A percentile compares a stretch with the other conserved stretches of the same genome.
Evolutionary conservation across 352 stramenopile genomes (phyloP).

Genomic region (Phytophthora macrochlamydospora): DNA sequence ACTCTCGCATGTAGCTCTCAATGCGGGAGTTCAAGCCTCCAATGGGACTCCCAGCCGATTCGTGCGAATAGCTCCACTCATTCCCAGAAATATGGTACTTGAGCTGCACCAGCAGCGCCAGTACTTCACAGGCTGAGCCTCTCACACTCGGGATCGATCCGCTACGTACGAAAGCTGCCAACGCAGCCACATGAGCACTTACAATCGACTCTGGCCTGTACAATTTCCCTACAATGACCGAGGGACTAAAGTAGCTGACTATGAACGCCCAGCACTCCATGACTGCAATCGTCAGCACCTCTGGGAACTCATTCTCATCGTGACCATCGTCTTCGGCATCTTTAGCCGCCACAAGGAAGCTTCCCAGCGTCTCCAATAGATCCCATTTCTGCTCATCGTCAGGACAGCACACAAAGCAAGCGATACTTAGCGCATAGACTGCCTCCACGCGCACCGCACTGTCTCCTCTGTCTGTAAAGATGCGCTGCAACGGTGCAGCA

Average conservation of each 20-base stretch:
- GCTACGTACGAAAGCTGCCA: constrained; percentile 58
- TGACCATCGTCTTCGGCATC: constrained; percentile 53
- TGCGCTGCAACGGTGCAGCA: constrained; percentile 41
- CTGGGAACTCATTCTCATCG: constrained; percentile 48
- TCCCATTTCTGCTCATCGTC: constrained; percentile 72
- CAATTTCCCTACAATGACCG: constrained; percentile 51
- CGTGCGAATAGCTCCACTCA: constrained; percentile 54
- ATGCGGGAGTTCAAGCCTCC: constrained; percentile 59
- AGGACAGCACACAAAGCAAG: constrained; percentile 59
- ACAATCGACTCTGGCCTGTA: constrained; percentile 54
- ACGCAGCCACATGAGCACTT: constrained; percentile 52
- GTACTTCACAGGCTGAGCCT: constrained; percentile 53
- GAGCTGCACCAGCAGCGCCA: constrained; percentile 67
- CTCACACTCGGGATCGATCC: constrained; percentile 48
- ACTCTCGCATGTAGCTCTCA: constrained; percentile 62
- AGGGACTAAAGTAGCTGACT: constrained; percentile 50
- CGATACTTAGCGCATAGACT: constrained; percentile 60
- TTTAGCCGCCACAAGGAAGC: constrained; percentile 45
- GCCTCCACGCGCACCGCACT: constrained; percentile 50
- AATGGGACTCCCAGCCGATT: constrained; percentile 45
- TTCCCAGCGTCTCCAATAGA: constrained; percentile 53
- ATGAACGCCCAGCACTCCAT: constrained; percentile 77
- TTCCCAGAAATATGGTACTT: constrained; percentile 50
- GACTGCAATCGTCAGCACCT: constrained; percentile 52
- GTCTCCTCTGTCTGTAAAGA: constrained; percentile 53